Evolutionary conservation across 352 stramenopile genomes (phyloP), one percentile per base, ranked within the genome.

Genomic region (Phytophthora ramorum): DNA sequence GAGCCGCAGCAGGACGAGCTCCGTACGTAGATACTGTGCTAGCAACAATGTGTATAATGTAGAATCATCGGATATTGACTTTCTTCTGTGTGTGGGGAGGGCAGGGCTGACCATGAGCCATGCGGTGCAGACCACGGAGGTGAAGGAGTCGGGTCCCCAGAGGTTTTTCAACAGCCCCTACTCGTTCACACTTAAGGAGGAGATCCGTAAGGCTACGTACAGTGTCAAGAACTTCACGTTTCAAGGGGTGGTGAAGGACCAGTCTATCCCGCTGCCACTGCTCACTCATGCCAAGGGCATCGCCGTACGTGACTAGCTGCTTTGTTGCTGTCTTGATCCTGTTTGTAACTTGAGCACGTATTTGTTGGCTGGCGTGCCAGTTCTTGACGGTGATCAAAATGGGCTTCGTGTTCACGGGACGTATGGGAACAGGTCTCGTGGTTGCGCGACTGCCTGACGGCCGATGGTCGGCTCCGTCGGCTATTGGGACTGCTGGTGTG

Each of bases 391-490:
- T 98, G 16, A 84, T 97, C 63, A 98, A 98, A 71, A 87, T 91
- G 54, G 91, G 85, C 4, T 96, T 97, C 41, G 81, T 96, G 13
- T 83, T 96, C 66, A 93, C 87, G 24, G 89, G 85, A 17, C 83
- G 89, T 34, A 78, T 95, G 43, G 95, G 94, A 65, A 97, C 93
- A 12, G 97, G 97, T 5, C 92, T 99, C 50, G 90, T 99, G 7
- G 81, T 99, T 59, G 79, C 96, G 3, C 81, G 86, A 28, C 81
- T 98, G 14, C 80, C 89, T 17, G 95, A 98, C 68, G 96, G 96
- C 3, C 91, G 90, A 40, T 99, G 97, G 96, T 98, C 92, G 19
- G 95, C 96, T 32, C 97, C 97, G 14, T 98, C 93, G 8, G 95
- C 96, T 8, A 98, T 99, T 59, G 96, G 85, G 43, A 93, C 96